phyloP scores from a whole-genome alignment of 108 stramenopile species.

The Epithemia pelagica region DNA sequence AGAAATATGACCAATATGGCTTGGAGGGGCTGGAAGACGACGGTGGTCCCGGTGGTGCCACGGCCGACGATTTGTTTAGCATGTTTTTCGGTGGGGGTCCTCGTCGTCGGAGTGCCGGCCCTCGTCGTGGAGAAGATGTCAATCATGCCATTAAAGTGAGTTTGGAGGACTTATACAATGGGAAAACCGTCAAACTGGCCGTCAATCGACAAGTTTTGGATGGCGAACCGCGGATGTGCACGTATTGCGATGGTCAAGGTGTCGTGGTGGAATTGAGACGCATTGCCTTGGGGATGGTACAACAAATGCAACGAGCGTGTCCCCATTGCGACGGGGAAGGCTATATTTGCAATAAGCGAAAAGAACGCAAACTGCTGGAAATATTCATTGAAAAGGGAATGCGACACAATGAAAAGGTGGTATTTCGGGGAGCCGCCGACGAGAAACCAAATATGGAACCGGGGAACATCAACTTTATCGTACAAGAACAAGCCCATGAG shows the following conservation, averaged over 20 bases:
- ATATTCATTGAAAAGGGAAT: constrained; percentile 96
- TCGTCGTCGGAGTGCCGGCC: constrained; percentile 49
- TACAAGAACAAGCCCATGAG: constrained; percentile 96
- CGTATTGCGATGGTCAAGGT: constrained; percentile 85
- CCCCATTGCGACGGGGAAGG: constrained; percentile 78
- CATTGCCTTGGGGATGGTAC: constrained; percentile 96
- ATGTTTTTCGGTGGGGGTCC: constrained; percentile 93
- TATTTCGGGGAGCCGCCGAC: constrained; percentile 92
- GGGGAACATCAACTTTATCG: constrained; percentile 95
- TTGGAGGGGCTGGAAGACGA: constrained; percentile 78
- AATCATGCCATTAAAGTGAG: constrained; percentile 91
- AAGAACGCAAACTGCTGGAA: constrained; percentile 93
- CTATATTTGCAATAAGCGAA: constrained; percentile 55
- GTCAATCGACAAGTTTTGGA: constrained; percentile 90
- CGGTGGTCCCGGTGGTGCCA: constrained; percentile 47
- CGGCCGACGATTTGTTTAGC: constrained; percentile 84
- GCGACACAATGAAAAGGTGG: constrained; percentile 90
- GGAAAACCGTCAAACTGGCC: constrained; percentile 93
- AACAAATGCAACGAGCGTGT: constrained; percentile 89
- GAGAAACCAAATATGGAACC: constrained; percentile 94
- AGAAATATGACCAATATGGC: constrained; percentile 86
- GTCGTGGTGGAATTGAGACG: constrained; percentile 89
- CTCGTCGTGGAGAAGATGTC: constrained; percentile 90
- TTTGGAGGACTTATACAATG: constrained; percentile 98
- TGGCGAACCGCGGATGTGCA: constrained; percentile 71